Base-by-base conservation (phyloP, 2,329 filamentous ascomycete genomes). In the Aspergillus neoniger region DNA sequence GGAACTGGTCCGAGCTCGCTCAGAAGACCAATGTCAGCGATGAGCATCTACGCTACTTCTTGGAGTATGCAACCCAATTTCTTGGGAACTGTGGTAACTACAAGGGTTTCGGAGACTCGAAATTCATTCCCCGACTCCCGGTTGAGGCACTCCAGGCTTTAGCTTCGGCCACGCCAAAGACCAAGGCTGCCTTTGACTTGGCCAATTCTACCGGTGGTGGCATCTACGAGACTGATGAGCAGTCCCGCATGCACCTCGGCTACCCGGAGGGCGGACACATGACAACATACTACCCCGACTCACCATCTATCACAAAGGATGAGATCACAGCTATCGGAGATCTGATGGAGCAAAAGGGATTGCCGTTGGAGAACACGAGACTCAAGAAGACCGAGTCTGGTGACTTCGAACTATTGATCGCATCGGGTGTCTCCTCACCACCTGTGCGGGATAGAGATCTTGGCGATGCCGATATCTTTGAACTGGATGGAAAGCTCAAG, bases 41-140 rank as follows among this genome's bases (percentile, higher is more conserved):
- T 54, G 81, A 87, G 57, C 84, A 91, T 57, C 73, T 92, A 49
- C 82, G 83, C 15, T 81, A 83, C 62, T 93, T 93, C 78, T 81
- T 94, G 39, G 86, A 92, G 74, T 95, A 94, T 74, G 83, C 89
- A 7, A 86, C 85, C 30, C 89, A 91, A 76, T 92, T 95, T 75
- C 81, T 95, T 2, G 90, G 90, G 48, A 95, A 94, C 72, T 83
- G 83, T 63, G 90, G 91, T 64, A 95, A 95, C 76, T 95, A 94
- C 80, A 94, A 94, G 80, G 90, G 89, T 67, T 94, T 93, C 70
- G 91, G 91, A 47, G 91, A 95, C 76, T 86, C 88, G 69, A 95
- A 95, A 74, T 93, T 95, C 72, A 84, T 95, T 59, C 91, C 91
- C 2, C 83, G 90, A 67, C 86, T 90, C 70, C 81, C 83, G 6